Percentiles rank a stretch among this genome's conserved stretches.
phyloP scores from a whole-genome alignment of 805 yeast species.

The Wickerhamiella parazyma region DNA sequence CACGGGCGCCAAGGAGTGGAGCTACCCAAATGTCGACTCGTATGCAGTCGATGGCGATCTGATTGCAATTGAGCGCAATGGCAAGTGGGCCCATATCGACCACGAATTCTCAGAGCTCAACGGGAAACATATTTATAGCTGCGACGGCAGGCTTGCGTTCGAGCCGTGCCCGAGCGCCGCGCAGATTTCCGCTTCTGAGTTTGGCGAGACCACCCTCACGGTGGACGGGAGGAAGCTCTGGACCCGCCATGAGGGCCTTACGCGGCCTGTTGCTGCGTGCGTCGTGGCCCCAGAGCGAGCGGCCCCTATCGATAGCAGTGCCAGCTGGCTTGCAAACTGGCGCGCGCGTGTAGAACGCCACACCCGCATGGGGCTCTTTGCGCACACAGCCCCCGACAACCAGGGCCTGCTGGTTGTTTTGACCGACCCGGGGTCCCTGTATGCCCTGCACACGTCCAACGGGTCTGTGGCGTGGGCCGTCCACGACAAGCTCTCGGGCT shows the following conservation, averaged over 20 bases:
- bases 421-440: constrained; percentile 1
- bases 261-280: constrained; percentile 1
- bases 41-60: background rate
- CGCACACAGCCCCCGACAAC: too few species aligned
- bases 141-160: background rate
- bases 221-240: background rate
- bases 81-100: background rate
- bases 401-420: background rate
- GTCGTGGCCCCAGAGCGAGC: background rate
- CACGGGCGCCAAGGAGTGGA: constrained; percentile 4
- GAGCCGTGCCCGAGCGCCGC: background rate
- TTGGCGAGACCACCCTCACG: background rate
- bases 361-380: background rate
- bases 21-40: constrained; percentile 1
- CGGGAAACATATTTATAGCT: background rate
- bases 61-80: background rate
- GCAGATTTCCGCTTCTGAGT: background rate
- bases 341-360: background rate
- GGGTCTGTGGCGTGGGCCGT: background rate
- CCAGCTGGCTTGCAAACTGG: background rate
- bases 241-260: constrained; percentile 4
- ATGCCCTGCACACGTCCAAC: background rate
- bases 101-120: background rate
- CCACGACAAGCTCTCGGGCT: background rate
- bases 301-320: background rate